Evolutionary conservation across 139 green algal genomes (phyloP).

Genomic region (Asterochloris erici): DNA sequence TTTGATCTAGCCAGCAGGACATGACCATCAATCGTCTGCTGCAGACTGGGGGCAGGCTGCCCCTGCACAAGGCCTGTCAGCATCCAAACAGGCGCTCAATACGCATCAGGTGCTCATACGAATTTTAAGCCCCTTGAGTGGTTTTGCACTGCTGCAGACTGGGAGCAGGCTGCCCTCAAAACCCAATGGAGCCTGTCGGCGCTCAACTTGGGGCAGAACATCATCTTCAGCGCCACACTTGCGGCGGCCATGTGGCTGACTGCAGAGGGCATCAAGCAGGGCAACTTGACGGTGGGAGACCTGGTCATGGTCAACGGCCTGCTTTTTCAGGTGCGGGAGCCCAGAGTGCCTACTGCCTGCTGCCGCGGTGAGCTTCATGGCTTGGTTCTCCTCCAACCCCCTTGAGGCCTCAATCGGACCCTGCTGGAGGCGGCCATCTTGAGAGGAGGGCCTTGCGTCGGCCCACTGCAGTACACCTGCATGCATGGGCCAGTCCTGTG

Average conservation of each 20-base stretch:
- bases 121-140: not conserved
- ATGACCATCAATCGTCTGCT: too few relatives aligned
- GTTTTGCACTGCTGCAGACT: constrained; percentile 21
- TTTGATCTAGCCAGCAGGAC: too few relatives aligned
- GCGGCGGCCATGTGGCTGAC: constrained; percentile 75
- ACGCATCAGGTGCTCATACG: not conserved
- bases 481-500: too few relatives aligned
- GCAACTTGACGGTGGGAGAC: constrained; percentile 80
- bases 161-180: constrained; percentile 71
- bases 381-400: too few relatives aligned
- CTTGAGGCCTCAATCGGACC: too few relatives aligned
- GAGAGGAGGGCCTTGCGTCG: too few relatives aligned
- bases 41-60: too few relatives aligned
- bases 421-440: too few relatives aligned
- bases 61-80: too few relatives aligned
- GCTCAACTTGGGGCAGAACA: constrained; percentile 94
- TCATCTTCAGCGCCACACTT: constrained; percentile 83
- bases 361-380: too few relatives aligned
- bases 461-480: too few relatives aligned
- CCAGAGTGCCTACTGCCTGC: not conserved
- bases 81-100: too few relatives aligned
- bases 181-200: constrained; percentile 76
- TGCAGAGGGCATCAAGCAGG: constrained; percentile 59
- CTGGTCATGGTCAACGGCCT: constrained; percentile 97
- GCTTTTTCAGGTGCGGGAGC: constrained; percentile 83